Percentiles rank a stretch among this genome's conserved stretches.
phyloP scores from a whole-genome alignment of 2,329 filamentous ascomycete genomes.

The Pyrenophora graminea region DNA sequence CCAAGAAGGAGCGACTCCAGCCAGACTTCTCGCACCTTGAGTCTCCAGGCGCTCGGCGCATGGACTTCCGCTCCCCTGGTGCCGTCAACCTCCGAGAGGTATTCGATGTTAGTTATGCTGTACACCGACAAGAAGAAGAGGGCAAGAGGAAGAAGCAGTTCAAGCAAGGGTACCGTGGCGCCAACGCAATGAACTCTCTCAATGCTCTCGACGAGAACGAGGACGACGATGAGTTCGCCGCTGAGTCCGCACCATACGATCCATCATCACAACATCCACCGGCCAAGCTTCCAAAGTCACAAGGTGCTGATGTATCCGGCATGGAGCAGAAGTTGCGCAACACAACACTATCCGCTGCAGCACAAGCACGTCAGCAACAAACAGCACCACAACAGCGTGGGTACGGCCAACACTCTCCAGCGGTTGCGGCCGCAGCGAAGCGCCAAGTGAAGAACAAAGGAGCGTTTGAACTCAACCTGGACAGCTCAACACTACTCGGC shows the following conservation, averaged over 20 bases:
- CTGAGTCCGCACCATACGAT: constrained; percentile 62
- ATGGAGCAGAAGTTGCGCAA: constrained; percentile 88
- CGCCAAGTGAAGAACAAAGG: constrained; percentile 79
- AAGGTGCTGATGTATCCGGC: constrained; percentile 66
- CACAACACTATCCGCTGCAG: constrained; percentile 72
- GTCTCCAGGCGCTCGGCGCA: constrained; percentile 68
- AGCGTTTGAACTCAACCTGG: constrained; percentile 87
- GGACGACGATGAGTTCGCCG: constrained; percentile 68
- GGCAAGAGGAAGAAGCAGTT: constrained; percentile 87
- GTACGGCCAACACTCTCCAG: constrained; percentile 86
- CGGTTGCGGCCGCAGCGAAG: constrained; percentile 81
- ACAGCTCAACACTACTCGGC: constrained; percentile 86
- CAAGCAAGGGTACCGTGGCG: constrained; percentile 68
- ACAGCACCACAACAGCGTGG: constrained; percentile 58
- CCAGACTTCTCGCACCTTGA: constrained; percentile 60
- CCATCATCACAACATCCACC: constrained; percentile 55
- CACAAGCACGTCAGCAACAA: constrained; percentile 61
- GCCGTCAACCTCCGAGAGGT: constrained; percentile 95
- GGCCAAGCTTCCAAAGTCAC: constrained; percentile 69
- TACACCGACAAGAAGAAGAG: constrained; percentile 95
- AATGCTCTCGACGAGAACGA: constrained; percentile 68
- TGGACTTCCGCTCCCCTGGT: constrained; percentile 93
- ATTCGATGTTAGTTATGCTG: constrained; percentile 97
- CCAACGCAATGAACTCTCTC: constrained; percentile 66
- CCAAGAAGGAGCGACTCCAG: constrained; percentile 60